Evolutionary conservation across 768 basidiomycete genomes (phyloP), one percentile per base, ranked within the genome.

Genomic region (Crassisporium funariophilum): DNA sequence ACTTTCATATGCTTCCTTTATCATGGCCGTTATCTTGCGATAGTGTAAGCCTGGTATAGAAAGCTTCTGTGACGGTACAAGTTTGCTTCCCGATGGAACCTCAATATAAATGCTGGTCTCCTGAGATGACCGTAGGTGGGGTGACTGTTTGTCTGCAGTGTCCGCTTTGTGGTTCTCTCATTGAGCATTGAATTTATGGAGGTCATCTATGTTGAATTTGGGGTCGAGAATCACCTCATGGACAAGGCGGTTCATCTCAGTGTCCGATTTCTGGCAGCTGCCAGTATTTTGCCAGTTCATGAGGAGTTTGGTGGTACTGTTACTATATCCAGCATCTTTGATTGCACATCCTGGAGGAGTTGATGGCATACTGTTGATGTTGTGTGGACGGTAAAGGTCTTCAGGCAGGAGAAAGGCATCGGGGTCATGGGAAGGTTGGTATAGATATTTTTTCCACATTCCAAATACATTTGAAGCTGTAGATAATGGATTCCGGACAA

Each of bases 241-340:
- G 19, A 66, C 62, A 0, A 74, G 57, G 0, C 47, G 47, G 19
- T 71, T 46, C 1, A 68, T 36, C 23, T 67, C 64, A 2, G 34
- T 34, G 10, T 44, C 42, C 1, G 69, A 68, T 40, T 70, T 72
- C n/a, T n/a, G n/a, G n/a, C n/a, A n/a, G 8, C 17, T 47, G 0
- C 3, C 13, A 12, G 41, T n/a, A n/a, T 31, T 20, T 13, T 27
- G n/a, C 27, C 27, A 27, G 41, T 44, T 13, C n/a, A 44, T 16
- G n/a, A 22, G 29, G 23, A 6, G n/a, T 5, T 27, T 27, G 12
- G 12, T 21, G 12, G 25, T 31, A 15, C 20, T 6, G 12, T 44
- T 33, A 27, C 41, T 6, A 27, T 44, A 20, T 29, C 13, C 21
- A 21, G n/a, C n/a, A n/a, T n/a, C n/a, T n/a, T n/a, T n/a, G n/a